Base-by-base conservation (phyloP, 108 stramenopile species). In the Cyclotella kingstonii region DNA sequence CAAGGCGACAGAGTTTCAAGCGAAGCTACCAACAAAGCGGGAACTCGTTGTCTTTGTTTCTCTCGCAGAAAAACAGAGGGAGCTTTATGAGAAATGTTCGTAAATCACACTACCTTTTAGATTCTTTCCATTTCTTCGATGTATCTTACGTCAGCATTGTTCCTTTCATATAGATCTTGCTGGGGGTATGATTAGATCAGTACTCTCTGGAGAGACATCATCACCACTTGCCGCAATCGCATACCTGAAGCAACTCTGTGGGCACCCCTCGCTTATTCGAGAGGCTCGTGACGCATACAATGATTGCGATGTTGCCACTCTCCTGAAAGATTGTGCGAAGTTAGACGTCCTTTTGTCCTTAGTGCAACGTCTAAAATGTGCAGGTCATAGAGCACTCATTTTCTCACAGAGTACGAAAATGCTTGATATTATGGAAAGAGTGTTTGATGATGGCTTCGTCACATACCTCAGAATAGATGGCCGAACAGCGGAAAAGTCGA, bases 351-450 rank as follows among this genome's bases (percentile, higher is more conserved):
- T 95, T 36, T 57, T 85, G 26, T 29, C 63, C 22, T 64, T 97
- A 17, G 41, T 97, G 0, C 38, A 66, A 27, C 42, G 73, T 11
- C 75, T 97, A 10, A 62, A 71, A 17, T 59, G 56, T 26, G 48
- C 81, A 18, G 90, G 89, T 1, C 96, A 96, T 78, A 81, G 93
- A 23, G 78, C 87, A 19, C 68, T 99, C 2, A 71, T 99, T 28
- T 95, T 97, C 58, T 94, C 91, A n/a, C 91, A 94, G 47, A 95
- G 82, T 64, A 97, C 96, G 8, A 87, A 83, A 51, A 90, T 94
- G 73, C 68, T 98, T 48, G 87, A 95, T 57, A 88, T 98, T 35
- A 89, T 99, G 6, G 70, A 85, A 35, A 29, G 49, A 12, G 70
- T 46, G 33, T 74, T 44, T 82, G 49, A 28, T 55, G 46, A 57